phyloP scores from a whole-genome alignment of 768 basidiomycete genomes.

The Rhizopogon rudus region DNA sequence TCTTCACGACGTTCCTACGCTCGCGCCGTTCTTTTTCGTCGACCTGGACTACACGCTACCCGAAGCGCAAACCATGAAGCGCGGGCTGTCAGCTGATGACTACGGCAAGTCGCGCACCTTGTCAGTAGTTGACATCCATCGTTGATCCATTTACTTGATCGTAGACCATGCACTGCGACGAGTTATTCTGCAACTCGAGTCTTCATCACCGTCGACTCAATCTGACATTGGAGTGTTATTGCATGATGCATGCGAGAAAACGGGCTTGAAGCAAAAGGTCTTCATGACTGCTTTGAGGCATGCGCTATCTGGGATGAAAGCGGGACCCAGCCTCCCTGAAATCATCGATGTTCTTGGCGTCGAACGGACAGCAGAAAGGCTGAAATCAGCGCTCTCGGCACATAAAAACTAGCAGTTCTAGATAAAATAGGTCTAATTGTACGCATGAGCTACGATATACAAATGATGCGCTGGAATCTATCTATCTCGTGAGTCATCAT shows the following conservation, averaged over 20 bases:
- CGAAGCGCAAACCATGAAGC: conserved; percentile 52
- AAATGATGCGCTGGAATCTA: not conserved
- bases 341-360: conserved; percentile 34
- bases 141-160: conserved; percentile 1
- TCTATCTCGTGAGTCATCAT: no score
- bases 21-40: conserved; percentile 76
- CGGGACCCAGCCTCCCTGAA: conserved; percentile 38
- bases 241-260: conserved; percentile 37
- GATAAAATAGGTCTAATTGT: not conserved
- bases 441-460: not conserved
- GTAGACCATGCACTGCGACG: not conserved
- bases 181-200: not conserved
- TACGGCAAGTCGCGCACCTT: conserved; percentile 36
- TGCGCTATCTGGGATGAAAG: conserved; percentile 78
- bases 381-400: conserved; percentile 8
- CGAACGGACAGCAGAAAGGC: conserved; percentile 17
- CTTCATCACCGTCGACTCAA: not conserved
- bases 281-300: conserved; percentile 75
- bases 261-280: conserved; percentile 38
- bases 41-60: conserved; percentile 54
- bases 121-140: not conserved
- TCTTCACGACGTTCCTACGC: conserved; percentile 61
- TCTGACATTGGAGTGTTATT: conserved; percentile 32
- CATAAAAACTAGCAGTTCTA: not conserved
- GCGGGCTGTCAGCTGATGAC: conserved; percentile 33